Evolutionary conservation across 768 basidiomycete genomes (phyloP).

Genomic region (Neoboletus brunneissimus): DNA sequence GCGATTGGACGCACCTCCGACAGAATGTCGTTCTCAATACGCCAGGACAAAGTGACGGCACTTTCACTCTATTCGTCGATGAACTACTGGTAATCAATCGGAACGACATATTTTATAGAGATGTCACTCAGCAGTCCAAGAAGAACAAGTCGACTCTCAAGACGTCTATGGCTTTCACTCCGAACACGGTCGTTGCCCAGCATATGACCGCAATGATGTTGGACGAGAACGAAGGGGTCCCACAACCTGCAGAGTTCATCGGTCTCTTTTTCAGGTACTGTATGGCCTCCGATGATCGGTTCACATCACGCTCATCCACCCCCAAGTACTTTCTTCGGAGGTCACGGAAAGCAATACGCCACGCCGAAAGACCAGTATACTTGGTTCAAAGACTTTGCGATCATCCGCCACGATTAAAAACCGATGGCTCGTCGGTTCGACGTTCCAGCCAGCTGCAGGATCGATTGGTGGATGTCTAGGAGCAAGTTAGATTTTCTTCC

Average conservation of each 20-base stretch:
- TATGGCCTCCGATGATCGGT: neutral
- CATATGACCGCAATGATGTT: neutral
- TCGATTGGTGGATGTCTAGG: too few relatives aligned
- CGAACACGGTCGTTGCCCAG: neutral
- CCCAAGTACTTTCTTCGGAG: constrained; percentile 69
- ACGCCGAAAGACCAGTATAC: constrained; percentile 72
- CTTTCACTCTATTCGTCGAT: constrained; percentile 62
- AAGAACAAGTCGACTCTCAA: neutral
- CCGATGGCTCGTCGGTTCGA: too few relatives aligned
- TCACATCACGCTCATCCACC: neutral
- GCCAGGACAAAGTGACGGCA: constrained; percentile 66
- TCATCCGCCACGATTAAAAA: constrained; percentile 32
- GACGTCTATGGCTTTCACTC: constrained; percentile 5
- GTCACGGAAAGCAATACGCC: constrained; percentile 62
- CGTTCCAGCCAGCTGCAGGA: too few relatives aligned
- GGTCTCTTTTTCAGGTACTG: constrained; percentile 78
- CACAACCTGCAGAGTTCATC: constrained; percentile 26
- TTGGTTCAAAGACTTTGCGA: constrained; percentile 71
- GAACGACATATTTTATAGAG: constrained; percentile 62
- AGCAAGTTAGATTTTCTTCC: too few relatives aligned
- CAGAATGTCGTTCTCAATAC: constrained; percentile 75
- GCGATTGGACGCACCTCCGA: constrained; percentile 68
- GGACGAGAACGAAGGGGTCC: neutral
- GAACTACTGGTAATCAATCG: constrained; percentile 52
- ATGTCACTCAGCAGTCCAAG: constrained; percentile 22